Evolutionary conservation across 78 protist species (phyloP).

Genomic region (Dictyostelium citrinum): DNA sequence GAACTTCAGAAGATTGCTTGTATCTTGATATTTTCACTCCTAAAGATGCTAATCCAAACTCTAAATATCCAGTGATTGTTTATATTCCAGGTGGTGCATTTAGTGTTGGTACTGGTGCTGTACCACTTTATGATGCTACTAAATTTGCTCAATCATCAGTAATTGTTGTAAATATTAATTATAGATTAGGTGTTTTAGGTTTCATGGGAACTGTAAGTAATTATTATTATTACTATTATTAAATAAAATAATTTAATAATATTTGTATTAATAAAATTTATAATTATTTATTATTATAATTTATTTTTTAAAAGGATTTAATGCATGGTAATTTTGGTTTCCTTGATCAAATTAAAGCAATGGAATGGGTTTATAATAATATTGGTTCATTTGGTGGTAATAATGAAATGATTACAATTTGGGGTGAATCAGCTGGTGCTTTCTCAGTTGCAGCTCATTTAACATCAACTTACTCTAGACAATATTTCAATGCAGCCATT

Average conservation of each 20-base stretch:
- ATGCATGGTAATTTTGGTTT: conserved; percentile 79
- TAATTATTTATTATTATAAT: neutral
- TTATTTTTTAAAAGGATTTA: neutral
- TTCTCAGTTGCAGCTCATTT: conserved; percentile 70
- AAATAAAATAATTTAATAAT: neutral
- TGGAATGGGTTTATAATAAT: conserved; percentile 81
- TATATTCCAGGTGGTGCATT: conserved; percentile 7
- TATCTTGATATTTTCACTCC: neutral
- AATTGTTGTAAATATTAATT: conserved; percentile 75
- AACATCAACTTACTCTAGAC: conserved; percentile 29
- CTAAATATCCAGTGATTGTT: neutral
- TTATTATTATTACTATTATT: neutral
- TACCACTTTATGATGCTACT: neutral
- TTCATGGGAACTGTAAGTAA: conserved; percentile 5
- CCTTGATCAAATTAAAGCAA: conserved; percentile 81
- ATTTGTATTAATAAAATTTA: neutral
- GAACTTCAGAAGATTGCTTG: neutral
- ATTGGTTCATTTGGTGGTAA: conserved; percentile 86
- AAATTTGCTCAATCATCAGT: conserved; percentile 4
- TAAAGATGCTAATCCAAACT: neutral
- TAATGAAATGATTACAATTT: conserved; percentile 33
- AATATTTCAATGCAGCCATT: conserved; percentile 73
- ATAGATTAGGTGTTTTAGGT: conserved; percentile 35
- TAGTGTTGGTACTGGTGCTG: conserved; percentile 5
- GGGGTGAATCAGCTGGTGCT: conserved; percentile 54